phyloP scores from a whole-genome alignment of 495 filamentous ascomycete species.

The Penicillium taxi region DNA sequence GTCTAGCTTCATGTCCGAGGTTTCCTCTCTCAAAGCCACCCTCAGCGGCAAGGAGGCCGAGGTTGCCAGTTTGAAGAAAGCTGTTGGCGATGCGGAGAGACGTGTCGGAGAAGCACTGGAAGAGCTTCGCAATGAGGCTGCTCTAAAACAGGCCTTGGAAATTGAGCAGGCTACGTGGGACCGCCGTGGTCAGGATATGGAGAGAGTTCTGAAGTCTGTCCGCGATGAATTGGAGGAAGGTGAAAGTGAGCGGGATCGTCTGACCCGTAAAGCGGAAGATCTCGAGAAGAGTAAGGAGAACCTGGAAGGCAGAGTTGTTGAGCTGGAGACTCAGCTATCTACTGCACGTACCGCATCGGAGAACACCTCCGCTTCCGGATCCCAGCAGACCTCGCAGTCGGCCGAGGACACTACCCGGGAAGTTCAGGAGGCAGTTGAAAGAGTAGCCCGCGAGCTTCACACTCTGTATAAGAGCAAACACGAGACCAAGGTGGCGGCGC shows the following conservation, averaged over 20 bases:
- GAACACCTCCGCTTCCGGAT: slow-evolving; percentile 5
- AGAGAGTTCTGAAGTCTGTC: slow-evolving; percentile 64
- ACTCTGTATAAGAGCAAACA: slow-evolving; percentile 94
- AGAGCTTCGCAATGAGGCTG: slow-evolving; percentile 64
- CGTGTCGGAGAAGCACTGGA: slow-evolving; percentile 83
- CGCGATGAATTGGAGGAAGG: slow-evolving; percentile 71
- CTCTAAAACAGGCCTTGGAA: slow-evolving; percentile 57
- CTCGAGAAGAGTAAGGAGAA: slow-evolving; percentile 62
- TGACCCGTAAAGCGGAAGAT: slow-evolving; percentile 64
- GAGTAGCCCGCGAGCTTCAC: slow-evolving; percentile 82
- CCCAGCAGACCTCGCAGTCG: slow-evolving; percentile 13
- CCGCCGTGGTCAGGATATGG: slow-evolving; percentile 75
- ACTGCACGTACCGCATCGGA: slow-evolving; percentile 49
- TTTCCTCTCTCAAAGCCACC: slow-evolving; percentile 80
- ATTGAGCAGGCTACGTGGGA: slow-evolving; percentile 80
- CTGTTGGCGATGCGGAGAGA: slow-evolving; percentile 80
- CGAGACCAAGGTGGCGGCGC: slow-evolving; percentile 83
- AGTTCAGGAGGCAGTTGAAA: slow-evolving; percentile 84
- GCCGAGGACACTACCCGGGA: slow-evolving; percentile 39
- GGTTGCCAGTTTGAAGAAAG: slow-evolving; percentile 71
- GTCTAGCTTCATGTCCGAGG: slow-evolving; percentile 78
- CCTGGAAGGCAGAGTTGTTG: slow-evolving; percentile 44
- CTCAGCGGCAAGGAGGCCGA: slow-evolving; percentile 89
- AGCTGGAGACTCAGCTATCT: slow-evolving; percentile 66
- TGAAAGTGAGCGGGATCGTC: slow-evolving; percentile 67